Evolutionary conservation across 2,329 filamentous ascomycete genomes (phyloP).

Genomic region (Neopestalotiopsis sp.): DNA sequence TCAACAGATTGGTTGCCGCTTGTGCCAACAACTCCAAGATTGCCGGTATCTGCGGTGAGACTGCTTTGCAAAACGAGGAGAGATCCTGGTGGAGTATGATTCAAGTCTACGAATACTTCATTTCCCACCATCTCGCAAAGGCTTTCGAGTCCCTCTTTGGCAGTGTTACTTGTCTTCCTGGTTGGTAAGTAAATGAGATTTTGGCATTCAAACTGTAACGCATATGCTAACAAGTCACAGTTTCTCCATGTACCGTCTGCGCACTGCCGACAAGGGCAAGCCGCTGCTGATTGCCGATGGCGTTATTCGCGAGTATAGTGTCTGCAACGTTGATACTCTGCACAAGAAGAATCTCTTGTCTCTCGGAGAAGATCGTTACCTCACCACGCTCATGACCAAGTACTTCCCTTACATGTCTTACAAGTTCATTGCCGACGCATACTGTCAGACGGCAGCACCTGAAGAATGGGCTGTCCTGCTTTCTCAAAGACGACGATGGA

Average conservation of each 20-base stretch:
- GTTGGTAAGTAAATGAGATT: constrained; percentile 74
- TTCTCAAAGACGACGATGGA: constrained; percentile 98
- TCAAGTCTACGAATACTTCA: constrained; percentile 99
- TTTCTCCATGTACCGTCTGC: constrained; percentile 98
- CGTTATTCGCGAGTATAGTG: constrained; percentile 85
- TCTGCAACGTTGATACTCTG: constrained; percentile 89
- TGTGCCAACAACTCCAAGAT: constrained; percentile 96
- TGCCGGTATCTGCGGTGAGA: constrained; percentile 96
- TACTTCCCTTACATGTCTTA: constrained; percentile 95
- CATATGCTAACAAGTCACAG: constrained; percentile 49
- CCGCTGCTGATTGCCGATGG: constrained; percentile 92
- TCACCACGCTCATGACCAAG: constrained; percentile 98
- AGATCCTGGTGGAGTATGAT: constrained; percentile 99
- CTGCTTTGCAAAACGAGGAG: constrained; percentile 93
- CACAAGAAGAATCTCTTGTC: constrained; percentile 86
- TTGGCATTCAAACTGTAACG: constrained; percentile 24
- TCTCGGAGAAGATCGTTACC: constrained; percentile 82
- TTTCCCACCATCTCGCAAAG: constrained; percentile 95
- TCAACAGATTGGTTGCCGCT: constrained; percentile 89
- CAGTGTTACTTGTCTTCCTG: constrained; percentile 97
- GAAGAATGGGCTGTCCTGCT: constrained; percentile 93
- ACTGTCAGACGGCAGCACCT: constrained; percentile 90
- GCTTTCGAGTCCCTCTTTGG: constrained; percentile 98
- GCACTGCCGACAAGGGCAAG: constrained; percentile 91
- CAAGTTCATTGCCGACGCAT: constrained; percentile 94